phyloP scores from a whole-genome alignment of 2,329 filamentous ascomycete species.

The Aspergillus terreus region DNA sequence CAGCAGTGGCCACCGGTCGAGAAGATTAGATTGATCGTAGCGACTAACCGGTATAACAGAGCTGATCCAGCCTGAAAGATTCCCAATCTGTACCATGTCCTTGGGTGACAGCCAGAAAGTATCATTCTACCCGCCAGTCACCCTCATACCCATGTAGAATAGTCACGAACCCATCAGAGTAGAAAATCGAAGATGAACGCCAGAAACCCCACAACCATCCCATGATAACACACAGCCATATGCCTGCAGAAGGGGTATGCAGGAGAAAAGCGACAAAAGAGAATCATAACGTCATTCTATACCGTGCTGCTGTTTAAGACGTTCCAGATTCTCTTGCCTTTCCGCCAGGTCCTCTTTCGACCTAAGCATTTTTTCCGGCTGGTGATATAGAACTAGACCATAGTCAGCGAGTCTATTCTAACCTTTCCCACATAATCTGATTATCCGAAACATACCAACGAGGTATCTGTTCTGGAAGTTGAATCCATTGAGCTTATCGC shows the following conservation, averaged over 20 bases:
- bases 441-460: slow-evolving; percentile 65
- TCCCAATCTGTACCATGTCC: slow-evolving; percentile 20
- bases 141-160: slow-evolving; percentile 25
- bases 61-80: slow-evolving; percentile 16
- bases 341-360: slow-evolving; percentile 92
- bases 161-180: slow-evolving; percentile 32
- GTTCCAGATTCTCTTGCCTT: slow-evolving; percentile 95
- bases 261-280: slow-evolving; percentile 23
- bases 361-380: slow-evolving; percentile 74
- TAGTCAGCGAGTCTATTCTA: slow-evolving; percentile 4
- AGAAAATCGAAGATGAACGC: slow-evolving; percentile 25
- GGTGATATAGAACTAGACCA: slow-evolving; percentile 64
- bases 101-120: slow-evolving; percentile 14
- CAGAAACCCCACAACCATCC: slow-evolving; percentile 38
- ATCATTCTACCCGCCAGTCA: slow-evolving; percentile 27
- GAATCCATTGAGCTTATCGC: slow-evolving; percentile 99
- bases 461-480: slow-evolving; percentile 99
- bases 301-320: slow-evolving; percentile 94
- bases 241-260: slow-evolving; percentile 31
- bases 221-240: slow-evolving; percentile 30
- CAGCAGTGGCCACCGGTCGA: slow-evolving; percentile 15
- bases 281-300: slow-evolving; percentile 72
- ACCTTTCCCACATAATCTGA: slow-evolving; percentile 20
- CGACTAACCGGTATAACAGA: slow-evolving; percentile 15
- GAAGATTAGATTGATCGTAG: slow-evolving; percentile 22